Evolutionary conservation across 352 stramenopile species (phyloP), one percentile per base, ranked within the genome.

Genomic region (Aphanomyces stellatus): DNA sequence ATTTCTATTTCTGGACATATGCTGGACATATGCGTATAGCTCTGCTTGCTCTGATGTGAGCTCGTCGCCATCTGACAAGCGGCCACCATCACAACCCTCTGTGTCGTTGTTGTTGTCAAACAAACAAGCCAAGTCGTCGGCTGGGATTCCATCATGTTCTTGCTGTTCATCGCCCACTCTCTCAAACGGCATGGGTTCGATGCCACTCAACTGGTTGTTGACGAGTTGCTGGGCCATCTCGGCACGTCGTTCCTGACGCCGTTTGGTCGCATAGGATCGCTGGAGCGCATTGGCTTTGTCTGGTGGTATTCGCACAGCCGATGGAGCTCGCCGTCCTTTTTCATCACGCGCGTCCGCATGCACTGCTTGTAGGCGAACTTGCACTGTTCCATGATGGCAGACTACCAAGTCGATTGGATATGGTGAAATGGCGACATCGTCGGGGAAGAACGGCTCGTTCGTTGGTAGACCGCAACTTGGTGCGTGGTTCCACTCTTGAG

Each of bases 301-400:
- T 6, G 59, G 46, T 72, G 67, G 42, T 48, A 53, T 15, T 34
- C 57, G 42, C 67, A 72, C 2, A 72, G 51, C 0, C 48, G 53
- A 30, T 72, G 67, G 28, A 62, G 62, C 17, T 42, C 34, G 6
- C 67, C 67, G 42, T 69, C 60, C 10, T 55, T 43, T 51, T 72
- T 72, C 30, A 35, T 55, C 3, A 34, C 28, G 19, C 67, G 67
- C 22, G 43, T 11, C 31, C 69, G 62, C 31, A 22, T 37, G 62
- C 67, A 72, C 1, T 51, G 65, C 40, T 71, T 71, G 53, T 64
- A 66, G 28, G 65, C 53, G 48, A 66, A 71, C n/a, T 67, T 48
- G 49, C 60, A 67, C 35, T 34, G 10, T 19, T 43, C 37, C 42
- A n/a, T n/a, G n/a, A 46, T n/a, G 13, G 37, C 37, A 46, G 13